Conservation (phyloP, 768 basidiomycete genomes). For the Podaxis carcinomalis region DNA sequence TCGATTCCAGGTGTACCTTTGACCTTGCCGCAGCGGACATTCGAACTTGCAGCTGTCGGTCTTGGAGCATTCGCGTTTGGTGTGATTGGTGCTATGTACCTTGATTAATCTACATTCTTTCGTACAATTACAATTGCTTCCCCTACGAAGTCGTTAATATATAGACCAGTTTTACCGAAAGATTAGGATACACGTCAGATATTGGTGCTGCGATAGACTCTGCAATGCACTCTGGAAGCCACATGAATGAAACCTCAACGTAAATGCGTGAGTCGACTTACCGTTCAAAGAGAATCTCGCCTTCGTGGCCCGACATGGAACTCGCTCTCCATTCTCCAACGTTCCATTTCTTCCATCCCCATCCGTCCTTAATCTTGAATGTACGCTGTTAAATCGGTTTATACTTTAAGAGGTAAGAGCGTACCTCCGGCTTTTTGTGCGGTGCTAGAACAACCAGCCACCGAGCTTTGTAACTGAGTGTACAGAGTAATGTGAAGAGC, state of each 20-base stretch:
- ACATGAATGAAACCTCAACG: neutral
- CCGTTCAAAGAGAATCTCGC: constrained; percentile 49
- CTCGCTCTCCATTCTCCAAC: constrained; percentile 40
- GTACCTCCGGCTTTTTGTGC: constrained; percentile 73
- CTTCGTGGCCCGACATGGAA: constrained; percentile 33
- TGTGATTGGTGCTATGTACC: constrained; percentile 25
- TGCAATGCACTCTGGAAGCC: constrained; percentile 42
- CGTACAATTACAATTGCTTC: neutral
- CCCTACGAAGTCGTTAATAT: neutral
- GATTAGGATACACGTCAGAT: constrained; percentile 11
- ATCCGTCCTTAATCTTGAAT: constrained; percentile 55
- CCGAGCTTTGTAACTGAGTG: constrained; percentile 52
- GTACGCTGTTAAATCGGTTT: neutral
- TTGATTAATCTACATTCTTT: constrained; percentile 13
- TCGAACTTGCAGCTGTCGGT: constrained; percentile 29
- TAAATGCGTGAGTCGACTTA: constrained; percentile 9
- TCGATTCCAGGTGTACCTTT: constrained; percentile 4
- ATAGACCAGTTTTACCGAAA: neutral
- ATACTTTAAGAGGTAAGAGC: neutral
- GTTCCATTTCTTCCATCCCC: constrained; percentile 67
- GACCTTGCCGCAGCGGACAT: constrained; percentile 16
- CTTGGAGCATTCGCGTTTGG: constrained; percentile 33
- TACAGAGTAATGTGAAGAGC: constrained; percentile 61
- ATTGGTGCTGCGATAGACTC: constrained; percentile 46
- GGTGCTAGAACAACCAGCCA: constrained; percentile 73